These are phyloP conservation scores for Calonectria pseudoreteaudii DNA, from an alignment of 2,329 filamentous ascomycete genomes.

Conservation along the genomic window DNA sequence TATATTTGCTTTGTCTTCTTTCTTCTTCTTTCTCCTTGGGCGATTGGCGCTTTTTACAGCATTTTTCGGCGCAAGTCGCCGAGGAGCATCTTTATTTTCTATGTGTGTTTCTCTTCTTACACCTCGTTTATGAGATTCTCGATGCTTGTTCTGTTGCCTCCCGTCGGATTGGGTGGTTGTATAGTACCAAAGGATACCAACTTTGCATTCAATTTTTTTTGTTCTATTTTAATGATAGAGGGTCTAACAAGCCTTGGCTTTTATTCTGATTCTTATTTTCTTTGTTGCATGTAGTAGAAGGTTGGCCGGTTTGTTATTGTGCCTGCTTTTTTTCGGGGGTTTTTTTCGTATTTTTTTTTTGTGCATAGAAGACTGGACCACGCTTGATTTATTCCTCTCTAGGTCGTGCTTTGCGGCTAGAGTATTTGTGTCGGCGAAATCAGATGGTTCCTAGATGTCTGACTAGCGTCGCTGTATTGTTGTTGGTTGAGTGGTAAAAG, in stretches of 20 bases:
- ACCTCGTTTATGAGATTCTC: constrained; percentile 24
- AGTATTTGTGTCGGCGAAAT: background rate
- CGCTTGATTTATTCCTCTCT: background rate
- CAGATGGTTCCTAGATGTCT: background rate
- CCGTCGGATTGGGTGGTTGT: constrained; percentile 23
- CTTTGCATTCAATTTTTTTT: constrained; percentile 36
- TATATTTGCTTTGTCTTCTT: constrained; percentile 12
- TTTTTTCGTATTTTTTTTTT: no score
- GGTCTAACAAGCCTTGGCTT: constrained; percentile 6
- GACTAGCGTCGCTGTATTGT: background rate
- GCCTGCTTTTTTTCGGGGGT: no score
- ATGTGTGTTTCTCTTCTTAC: constrained; percentile 19
- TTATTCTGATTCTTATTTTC: constrained; percentile 26
- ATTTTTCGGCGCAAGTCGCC: constrained; percentile 26
- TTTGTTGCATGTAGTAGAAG: background rate
- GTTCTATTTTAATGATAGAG: constrained; percentile 35
- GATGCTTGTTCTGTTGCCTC: constrained; percentile 15
- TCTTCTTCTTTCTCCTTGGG: constrained; percentile 13
- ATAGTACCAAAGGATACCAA: constrained; percentile 40
- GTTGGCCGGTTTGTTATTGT: background rate
- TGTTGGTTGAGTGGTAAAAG: background rate
- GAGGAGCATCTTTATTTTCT: constrained; percentile 25
- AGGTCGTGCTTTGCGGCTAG: background rate
- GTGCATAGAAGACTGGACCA: background rate
- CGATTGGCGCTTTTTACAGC: constrained; percentile 25